A percentile compares a stretch with the other conserved stretches of the same genome.
Conservation (phyloP, 768 basidiomycete genomes). For the Xerocomus brunneocitrinus region DNA sequence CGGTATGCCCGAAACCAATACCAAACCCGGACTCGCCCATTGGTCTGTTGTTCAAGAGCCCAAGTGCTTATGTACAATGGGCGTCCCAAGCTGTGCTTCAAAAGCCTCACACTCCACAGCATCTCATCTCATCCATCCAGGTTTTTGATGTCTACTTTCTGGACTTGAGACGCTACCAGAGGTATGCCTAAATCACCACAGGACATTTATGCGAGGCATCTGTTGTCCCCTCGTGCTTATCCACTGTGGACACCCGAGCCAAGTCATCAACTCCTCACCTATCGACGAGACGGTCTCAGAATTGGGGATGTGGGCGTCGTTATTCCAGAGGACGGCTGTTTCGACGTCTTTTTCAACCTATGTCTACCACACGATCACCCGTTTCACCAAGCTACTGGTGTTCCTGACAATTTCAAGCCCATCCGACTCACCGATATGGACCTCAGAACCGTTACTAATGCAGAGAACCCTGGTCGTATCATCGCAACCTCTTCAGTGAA, state of each 20-base stretch:
- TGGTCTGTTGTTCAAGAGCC: too few species aligned
- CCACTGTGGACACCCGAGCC: conserved; percentile 32
- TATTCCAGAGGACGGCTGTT: conserved; percentile 27
- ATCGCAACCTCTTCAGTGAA: conserved; percentile 6
- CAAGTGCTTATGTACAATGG: background rate
- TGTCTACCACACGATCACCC: conserved; percentile 30
- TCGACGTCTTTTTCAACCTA: conserved; percentile 26
- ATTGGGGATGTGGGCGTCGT: conserved; percentile 35
- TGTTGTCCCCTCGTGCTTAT: conserved; percentile 21
- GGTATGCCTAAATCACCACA: conserved; percentile 6
- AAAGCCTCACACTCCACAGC: background rate
- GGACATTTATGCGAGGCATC: conserved; percentile 16
- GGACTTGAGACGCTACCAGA: background rate
- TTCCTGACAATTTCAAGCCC: conserved; percentile 27
- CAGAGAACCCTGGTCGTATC: conserved; percentile 7
- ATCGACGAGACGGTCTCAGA: conserved; percentile 23
- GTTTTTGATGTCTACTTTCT: background rate
- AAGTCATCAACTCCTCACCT: conserved; percentile 17
- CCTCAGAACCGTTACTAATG: background rate
- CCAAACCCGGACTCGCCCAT: too few species aligned
- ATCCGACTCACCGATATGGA: conserved; percentile 10
- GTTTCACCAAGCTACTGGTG: conserved; percentile 6
- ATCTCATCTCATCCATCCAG: background rate
- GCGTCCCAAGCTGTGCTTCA: background rate
- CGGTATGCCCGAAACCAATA: too few species aligned